Percentiles rank a stretch among this genome's conserved stretches.
These are phyloP conservation scores for Lithospermum erythrorhizon DNA, from an alignment of 257 asterid genomes.

Conservation along the genomic window DNA sequence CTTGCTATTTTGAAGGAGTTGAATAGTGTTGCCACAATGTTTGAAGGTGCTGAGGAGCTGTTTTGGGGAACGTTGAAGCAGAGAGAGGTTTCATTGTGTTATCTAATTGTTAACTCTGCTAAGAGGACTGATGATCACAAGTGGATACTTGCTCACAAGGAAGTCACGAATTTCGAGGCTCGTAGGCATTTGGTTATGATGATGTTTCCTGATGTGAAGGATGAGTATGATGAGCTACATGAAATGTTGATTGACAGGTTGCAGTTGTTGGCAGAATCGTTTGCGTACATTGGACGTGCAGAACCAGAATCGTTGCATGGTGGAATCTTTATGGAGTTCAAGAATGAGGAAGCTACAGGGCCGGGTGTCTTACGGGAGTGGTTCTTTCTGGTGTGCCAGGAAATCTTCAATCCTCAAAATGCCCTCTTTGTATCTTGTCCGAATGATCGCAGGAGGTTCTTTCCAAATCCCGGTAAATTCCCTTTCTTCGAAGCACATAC, in stretches of 20 bases:
- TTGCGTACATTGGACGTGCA: conserved; percentile 63
- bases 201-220: conserved; percentile 84
- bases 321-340: conserved; percentile 94
- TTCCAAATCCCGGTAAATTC: conserved; percentile 81
- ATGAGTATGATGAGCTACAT: conserved; percentile 72
- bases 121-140: conserved; percentile 59
- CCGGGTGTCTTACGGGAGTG: conserved; percentile 97
- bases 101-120: conserved; percentile 54
- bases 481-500: neutral
- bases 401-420: conserved; percentile 80
- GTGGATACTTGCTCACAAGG: conserved; percentile 75
- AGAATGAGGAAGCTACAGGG: conserved; percentile 96
- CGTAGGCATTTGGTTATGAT: conserved; percentile 71
- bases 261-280: conserved; percentile 66
- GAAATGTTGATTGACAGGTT: conserved; percentile 97
- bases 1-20: conserved; percentile 65
- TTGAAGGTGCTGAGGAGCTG: conserved; percentile 34
- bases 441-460: conserved; percentile 84
- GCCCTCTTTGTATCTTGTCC: conserved; percentile 89
- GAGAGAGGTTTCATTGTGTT: conserved; percentile 47
- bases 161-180: conserved; percentile 69
- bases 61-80: conserved; percentile 57
- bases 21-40: conserved; percentile 46
- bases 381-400: conserved; percentile 89
- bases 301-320: conserved; percentile 55